These are phyloP conservation scores for Scheffersomyces cryptocercus DNA, from an alignment of 1,139 yeast species.

Conservation along the genomic window DNA sequence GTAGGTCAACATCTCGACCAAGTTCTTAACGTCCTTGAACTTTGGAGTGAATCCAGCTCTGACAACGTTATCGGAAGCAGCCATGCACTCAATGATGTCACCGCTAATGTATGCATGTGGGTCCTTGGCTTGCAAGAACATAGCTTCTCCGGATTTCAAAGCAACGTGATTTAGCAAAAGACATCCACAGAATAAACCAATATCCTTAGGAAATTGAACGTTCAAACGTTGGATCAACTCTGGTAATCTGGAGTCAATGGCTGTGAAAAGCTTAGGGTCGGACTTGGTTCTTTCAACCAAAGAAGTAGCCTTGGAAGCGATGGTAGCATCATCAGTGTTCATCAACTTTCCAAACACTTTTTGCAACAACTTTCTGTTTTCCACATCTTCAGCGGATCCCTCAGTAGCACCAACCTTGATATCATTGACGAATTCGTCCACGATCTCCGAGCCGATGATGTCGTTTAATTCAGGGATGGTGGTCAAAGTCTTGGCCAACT, in stretches of 20 bases:
- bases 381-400: slow-evolving; percentile 48
- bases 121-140: slow-evolving; percentile 94
- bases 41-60: slow-evolving; percentile 99
- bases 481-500: slow-evolving; percentile 65
- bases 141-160: slow-evolving; percentile 90
- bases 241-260: slow-evolving; percentile 54
- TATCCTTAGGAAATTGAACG: slow-evolving; percentile 87
- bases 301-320: slow-evolving; percentile 54
- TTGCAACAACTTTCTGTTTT: slow-evolving; percentile 68
- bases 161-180: slow-evolving; percentile 84
- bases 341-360: slow-evolving; percentile 76
- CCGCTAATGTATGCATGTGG: slow-evolving; percentile 98
- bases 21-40: slow-evolving; percentile 88
- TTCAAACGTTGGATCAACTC: slow-evolving; percentile 74
- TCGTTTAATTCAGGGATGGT: slow-evolving; percentile 74
- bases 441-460: slow-evolving; percentile 65
- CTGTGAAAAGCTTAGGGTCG: slow-evolving; percentile 50
- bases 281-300: slow-evolving; percentile 63
- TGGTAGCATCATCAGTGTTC: slow-evolving; percentile 65
- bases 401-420: slow-evolving; percentile 46
- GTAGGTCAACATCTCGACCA: slow-evolving; percentile 90
- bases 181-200: slow-evolving; percentile 96
- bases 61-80: slow-evolving; percentile 96
- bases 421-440: slow-evolving; percentile 52
- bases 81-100: slow-evolving; percentile 98